Percentiles rank a stretch among this genome's conserved stretches.
Conservation (phyloP, 352 stramenopile species). For the Phytopythium montanum region DNA sequence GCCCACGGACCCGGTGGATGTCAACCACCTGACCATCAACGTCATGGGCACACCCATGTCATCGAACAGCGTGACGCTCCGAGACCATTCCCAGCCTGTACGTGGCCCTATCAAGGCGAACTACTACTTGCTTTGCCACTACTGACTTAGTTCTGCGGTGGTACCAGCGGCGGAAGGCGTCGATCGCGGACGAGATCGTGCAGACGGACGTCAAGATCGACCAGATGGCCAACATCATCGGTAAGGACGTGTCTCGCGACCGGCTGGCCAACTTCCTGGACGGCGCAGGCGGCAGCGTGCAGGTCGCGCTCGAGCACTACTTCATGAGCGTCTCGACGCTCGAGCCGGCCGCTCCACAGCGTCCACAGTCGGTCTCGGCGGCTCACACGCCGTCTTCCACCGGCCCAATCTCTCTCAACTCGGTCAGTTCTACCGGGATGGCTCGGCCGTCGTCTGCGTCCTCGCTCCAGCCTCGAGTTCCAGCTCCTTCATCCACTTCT, state of each 20-base stretch:
- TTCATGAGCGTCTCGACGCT: constrained; percentile 77
- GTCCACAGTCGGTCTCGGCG: constrained; percentile 5
- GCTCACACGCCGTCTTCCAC: not conserved
- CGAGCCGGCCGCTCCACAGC: constrained; percentile 12
- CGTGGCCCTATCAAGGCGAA: constrained; percentile 1
- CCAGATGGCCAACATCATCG: constrained; percentile 84
- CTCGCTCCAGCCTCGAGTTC: not conserved
- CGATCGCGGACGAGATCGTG: constrained; percentile 66
- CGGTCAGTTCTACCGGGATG: not conserved
- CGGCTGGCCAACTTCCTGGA: constrained; percentile 72
- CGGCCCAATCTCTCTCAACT: not conserved
- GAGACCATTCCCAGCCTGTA: constrained; percentile 26
- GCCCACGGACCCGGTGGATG: constrained; percentile 51
- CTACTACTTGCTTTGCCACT: constrained; percentile 1
- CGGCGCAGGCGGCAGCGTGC: constrained; percentile 73
- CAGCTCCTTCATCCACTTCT: not conserved
- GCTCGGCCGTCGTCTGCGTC: not conserved
- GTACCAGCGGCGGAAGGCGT: constrained; percentile 32
- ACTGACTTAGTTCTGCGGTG: not conserved
- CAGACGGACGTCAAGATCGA: constrained; percentile 73
- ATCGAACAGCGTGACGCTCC: constrained; percentile 13
- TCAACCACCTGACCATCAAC: constrained; percentile 62
- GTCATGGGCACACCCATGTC: constrained; percentile 48
- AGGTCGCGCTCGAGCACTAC: constrained; percentile 87
- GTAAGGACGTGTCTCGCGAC: constrained; percentile 65